A percentile compares a stretch with the other conserved stretches of the same genome.
Conservation (phyloP, 441 rosid species). For the Populus hybrid region DNA sequence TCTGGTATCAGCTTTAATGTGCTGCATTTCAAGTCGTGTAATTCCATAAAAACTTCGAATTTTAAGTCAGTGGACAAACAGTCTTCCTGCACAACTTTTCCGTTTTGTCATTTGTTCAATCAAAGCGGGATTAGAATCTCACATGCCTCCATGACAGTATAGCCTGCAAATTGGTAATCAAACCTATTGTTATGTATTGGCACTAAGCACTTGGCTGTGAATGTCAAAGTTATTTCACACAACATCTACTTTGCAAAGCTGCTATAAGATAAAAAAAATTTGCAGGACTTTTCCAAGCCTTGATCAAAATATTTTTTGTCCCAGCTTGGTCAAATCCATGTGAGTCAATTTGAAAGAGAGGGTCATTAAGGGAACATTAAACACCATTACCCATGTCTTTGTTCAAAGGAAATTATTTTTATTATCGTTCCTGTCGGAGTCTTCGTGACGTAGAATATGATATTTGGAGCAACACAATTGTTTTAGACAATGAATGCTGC, state of each 20-base stretch:
- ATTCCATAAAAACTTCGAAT: not conserved
- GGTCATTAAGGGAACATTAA: not conserved
- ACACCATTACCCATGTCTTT: conserved; percentile 10
- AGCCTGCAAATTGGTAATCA: not conserved
- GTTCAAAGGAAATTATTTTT: not conserved
- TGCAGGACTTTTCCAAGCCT: not conserved
- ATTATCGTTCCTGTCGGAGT: not conserved
- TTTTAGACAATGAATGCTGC: not conserved
- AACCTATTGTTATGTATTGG: not conserved
- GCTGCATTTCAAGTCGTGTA: not conserved
- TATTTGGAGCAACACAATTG: not conserved
- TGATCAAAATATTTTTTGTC: not conserved
- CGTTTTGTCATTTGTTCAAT: not conserved
- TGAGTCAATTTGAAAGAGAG: not conserved
- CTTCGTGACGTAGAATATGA: not conserved
- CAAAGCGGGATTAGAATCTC: not conserved
- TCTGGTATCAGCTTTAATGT: not conserved
- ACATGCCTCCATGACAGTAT: conserved; percentile 15
- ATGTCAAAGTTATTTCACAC: not conserved
- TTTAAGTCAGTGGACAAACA: not conserved
- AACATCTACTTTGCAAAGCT: not conserved
- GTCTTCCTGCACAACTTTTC: not conserved
- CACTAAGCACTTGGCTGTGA: not conserved
- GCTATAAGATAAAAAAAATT: not conserved
- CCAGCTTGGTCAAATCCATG: not conserved